Percentiles rank a stretch among this genome's conserved stretches.
Conservation (phyloP, 164 flowering plant species). For the Chimonanthus salicifolius region DNA sequence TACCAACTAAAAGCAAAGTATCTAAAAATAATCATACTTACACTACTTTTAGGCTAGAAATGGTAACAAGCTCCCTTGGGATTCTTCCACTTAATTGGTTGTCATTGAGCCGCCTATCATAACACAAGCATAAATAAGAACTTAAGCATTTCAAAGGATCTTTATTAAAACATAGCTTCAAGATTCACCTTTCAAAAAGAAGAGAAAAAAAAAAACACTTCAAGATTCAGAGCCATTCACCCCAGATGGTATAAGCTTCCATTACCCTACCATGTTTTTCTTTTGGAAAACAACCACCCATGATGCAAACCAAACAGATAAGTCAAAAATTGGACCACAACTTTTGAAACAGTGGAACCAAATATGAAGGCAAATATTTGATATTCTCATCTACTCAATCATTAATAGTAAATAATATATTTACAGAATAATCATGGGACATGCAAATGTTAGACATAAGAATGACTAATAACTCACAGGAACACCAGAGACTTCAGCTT, state of each 20-base stretch:
- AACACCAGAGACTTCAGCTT: slow-evolving; percentile 66
- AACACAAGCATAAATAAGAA: neutral
- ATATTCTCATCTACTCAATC: neutral
- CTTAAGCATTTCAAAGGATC: neutral
- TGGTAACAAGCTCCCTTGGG: slow-evolving; percentile 52
- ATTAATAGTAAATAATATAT: no score
- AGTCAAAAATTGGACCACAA: neutral
- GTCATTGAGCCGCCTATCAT: slow-evolving; percentile 62
- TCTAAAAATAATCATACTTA: slow-evolving; percentile 32
- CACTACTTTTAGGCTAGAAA: slow-evolving; percentile 78
- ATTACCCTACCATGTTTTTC: no score
- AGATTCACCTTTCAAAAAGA: no score
- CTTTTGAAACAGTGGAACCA: neutral
- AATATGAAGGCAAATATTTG: no score
- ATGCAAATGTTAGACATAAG: neutral
- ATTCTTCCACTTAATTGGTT: slow-evolving; percentile 64
- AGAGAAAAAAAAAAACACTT: no score
- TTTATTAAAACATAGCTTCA: no score
- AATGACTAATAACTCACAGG: slow-evolving; percentile 40
- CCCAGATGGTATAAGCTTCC: no score
- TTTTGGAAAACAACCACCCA: no score
- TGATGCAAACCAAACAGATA: no score
- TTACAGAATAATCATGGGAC: no score
- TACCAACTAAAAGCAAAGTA: neutral
- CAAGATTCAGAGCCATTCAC: no score